These are phyloP conservation scores for Corchorus olitorius DNA, from an alignment of 345 rosid species.

Conservation along the genomic window DNA sequence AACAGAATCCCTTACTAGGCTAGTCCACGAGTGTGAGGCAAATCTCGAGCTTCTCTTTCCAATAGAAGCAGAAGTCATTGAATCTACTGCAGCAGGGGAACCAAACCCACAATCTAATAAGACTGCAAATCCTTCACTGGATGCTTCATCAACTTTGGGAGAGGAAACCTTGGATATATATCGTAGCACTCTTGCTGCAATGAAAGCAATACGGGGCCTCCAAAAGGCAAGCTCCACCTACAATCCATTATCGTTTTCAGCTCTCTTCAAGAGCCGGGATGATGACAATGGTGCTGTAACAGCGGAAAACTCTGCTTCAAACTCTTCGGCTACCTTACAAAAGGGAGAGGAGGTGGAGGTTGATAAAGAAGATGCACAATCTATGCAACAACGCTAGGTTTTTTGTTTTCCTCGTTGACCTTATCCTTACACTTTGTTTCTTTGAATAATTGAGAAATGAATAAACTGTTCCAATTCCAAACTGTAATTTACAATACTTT, in stretches of 20 bases:
- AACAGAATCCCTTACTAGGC: conserved; percentile 77
- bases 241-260: conserved; percentile 74
- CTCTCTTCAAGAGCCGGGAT: conserved; percentile 53
- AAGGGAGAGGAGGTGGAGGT: conserved; percentile 47
- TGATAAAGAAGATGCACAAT: conserved; percentile 51
- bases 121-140: conserved; percentile 34
- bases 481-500: conserved; percentile 3
- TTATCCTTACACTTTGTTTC: neutral
- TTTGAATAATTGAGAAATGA: conserved; percentile 14
- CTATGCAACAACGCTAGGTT: conserved; percentile 27
- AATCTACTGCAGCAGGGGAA: conserved; percentile 35
- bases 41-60: conserved; percentile 94
- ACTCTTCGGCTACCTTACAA: conserved; percentile 40
- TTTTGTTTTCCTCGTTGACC: neutral
- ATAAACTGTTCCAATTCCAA: conserved; percentile 10
- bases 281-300: conserved; percentile 74
- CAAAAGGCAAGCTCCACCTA: conserved; percentile 88
- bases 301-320: conserved; percentile 63
- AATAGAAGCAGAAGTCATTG: conserved; percentile 79
- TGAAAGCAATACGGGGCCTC: conserved; percentile 85
- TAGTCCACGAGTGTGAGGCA: conserved; percentile 83
- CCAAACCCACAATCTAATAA: conserved; percentile 26
- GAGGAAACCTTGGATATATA: conserved; percentile 69
- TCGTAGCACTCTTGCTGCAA: conserved; percentile 91
- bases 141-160: conserved; percentile 54